phyloP scores from a whole-genome alignment of 306 rosid genomes.

The Dicorynia guianensis region DNA sequence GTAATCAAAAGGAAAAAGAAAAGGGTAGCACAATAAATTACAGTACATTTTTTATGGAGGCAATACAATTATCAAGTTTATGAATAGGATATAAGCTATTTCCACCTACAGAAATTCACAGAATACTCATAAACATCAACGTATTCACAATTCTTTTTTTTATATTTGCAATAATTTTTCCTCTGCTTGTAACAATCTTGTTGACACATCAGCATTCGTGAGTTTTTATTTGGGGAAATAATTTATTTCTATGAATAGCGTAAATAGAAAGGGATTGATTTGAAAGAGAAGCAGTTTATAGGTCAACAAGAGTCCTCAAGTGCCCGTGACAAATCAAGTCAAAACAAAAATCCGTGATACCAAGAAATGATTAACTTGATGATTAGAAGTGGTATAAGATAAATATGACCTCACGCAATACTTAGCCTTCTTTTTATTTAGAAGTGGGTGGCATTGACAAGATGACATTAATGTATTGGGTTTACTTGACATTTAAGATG shows the following conservation, averaged over 20 bases:
- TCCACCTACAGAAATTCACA: no score
- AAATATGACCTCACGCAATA: background rate
- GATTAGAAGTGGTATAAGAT: slow-evolving; percentile 32
- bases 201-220: no score
- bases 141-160: no score
- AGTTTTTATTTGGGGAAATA: no score
- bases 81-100: no score
- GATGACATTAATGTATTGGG: background rate
- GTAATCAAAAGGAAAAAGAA: no score
- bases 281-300: slow-evolving; percentile 23
- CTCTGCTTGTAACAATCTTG: no score
- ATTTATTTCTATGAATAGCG: slow-evolving; percentile 26
- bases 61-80: no score
- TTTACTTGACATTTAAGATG: slow-evolving; percentile 41
- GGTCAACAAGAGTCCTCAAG: slow-evolving; percentile 45
- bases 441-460: slow-evolving; percentile 10
- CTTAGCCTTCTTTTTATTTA: slow-evolving; percentile 5
- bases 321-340: slow-evolving; percentile 42
- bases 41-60: no score
- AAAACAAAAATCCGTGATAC: slow-evolving; percentile 40
- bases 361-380: slow-evolving; percentile 38
- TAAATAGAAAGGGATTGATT: slow-evolving; percentile 4
- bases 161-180: no score
- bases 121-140: no score
- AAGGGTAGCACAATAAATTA: no score